Conservation (phyloP, 805 yeast species). For the Sugiyamaella boreocaroliniensis region DNA sequence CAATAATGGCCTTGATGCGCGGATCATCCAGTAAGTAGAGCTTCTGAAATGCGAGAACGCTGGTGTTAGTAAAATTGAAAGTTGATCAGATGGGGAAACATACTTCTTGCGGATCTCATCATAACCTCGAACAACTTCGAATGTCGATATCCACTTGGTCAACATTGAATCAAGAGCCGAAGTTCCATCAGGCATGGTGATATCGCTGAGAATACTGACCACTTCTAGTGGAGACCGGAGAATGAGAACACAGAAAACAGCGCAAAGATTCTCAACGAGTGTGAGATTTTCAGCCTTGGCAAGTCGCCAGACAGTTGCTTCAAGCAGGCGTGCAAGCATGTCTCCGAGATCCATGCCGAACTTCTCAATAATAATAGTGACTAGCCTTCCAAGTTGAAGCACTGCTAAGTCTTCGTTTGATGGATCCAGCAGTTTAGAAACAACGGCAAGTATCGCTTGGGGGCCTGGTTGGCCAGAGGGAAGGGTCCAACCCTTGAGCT, state of each 20-base stretch:
- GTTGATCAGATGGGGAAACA: conserved; percentile 1
- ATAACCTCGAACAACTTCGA: conserved; percentile 73
- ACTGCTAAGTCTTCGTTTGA: conserved; percentile 74
- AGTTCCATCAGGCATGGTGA: conserved; percentile 18
- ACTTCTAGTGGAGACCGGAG: conserved; percentile 56
- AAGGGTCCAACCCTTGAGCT: conserved; percentile 14
- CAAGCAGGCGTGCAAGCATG: conserved; percentile 49
- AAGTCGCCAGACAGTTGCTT: conserved; percentile 66
- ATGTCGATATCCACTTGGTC: conserved; percentile 77
- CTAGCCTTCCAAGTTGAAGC: conserved; percentile 63
- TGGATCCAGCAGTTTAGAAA: conserved; percentile 65
- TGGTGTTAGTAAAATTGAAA: conserved; percentile 23
- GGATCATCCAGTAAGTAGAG: conserved; percentile 55
- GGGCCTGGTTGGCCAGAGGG: conserved; percentile 35
- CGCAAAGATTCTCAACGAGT: conserved; percentile 68
- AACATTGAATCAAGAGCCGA: conserved; percentile 50
- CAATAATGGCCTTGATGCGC: conserved; percentile 45
- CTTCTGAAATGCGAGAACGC: conserved; percentile 63
- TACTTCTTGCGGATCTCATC: conserved; percentile 56
- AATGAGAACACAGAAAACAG: conserved; percentile 69
- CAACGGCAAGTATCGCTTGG: conserved; percentile 52
- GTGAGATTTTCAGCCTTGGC: conserved; percentile 59
- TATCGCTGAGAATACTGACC: conserved; percentile 49
- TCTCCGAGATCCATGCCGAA: conserved; percentile 38
- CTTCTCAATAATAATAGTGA: conserved; percentile 51